These are phyloP conservation scores for Ceratocystis diversiconidia DNA, from an alignment of 2,329 filamentous ascomycete genomes.

Conservation along the genomic window DNA sequence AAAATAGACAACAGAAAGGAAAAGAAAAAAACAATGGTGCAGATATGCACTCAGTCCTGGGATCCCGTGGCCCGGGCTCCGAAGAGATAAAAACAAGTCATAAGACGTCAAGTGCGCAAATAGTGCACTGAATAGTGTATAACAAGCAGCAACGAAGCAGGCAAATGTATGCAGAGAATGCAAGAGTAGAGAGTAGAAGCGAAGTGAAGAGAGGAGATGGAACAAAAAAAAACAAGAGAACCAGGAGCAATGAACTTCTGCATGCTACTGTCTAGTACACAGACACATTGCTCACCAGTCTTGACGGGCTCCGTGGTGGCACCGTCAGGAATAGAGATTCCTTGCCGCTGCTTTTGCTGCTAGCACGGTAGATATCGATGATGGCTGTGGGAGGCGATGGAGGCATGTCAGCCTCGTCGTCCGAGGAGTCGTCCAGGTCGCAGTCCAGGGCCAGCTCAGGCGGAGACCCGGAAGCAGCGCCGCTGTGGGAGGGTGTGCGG, in stretches of 20 bases:
- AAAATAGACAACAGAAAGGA: not conserved
- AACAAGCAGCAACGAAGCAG: slow-evolving; percentile 5
- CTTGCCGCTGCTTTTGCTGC: slow-evolving; percentile 7
- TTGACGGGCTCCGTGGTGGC: slow-evolving; percentile 35
- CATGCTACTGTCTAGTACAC: not conserved
- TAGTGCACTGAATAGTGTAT: not conserved
- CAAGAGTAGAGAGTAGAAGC: slow-evolving; percentile 3
- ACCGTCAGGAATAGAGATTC: slow-evolving; percentile 22
- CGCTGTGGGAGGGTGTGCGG: slow-evolving; percentile 47
- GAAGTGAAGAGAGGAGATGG: not conserved
- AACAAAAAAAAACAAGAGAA: not conserved
- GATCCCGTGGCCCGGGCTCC: not conserved
- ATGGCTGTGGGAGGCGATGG: slow-evolving; percentile 48
- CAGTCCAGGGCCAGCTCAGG: slow-evolving; percentile 58
- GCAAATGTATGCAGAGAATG: not conserved
- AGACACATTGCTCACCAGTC: slow-evolving; percentile 28
- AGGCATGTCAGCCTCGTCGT: slow-evolving; percentile 58
- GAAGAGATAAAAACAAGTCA: slow-evolving; percentile 8
- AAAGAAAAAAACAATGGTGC: slow-evolving; percentile 8
- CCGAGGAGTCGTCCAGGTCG: slow-evolving; percentile 54
- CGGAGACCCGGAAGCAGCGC: slow-evolving; percentile 36
- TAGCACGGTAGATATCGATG: slow-evolving; percentile 11
- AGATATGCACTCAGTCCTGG: not conserved
- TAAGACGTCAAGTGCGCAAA: slow-evolving; percentile 1
- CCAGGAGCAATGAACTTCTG: not conserved